Base-by-base conservation (phyloP, 1,284 basidiomycete genomes). In the Butyriboletus appendiculatus region DNA sequence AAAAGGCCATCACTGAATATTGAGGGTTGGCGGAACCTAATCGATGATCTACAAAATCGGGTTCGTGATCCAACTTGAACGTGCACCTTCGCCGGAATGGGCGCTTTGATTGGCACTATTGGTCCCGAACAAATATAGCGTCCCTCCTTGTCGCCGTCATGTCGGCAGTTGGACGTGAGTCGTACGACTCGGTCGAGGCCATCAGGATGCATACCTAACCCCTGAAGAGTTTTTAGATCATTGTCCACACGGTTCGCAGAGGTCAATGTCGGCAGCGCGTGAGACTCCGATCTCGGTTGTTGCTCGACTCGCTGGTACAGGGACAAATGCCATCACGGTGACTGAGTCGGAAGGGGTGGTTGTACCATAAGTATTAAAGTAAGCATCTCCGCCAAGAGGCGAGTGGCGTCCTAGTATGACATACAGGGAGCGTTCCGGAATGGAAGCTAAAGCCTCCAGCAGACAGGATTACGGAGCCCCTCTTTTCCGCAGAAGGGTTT, bases 181-280 rank as follows among this genome's bases (percentile, higher is more conserved):
- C 28, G 22, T 42, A 26, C 26, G 16, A 11, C 28, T 28, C 28
- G 28, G 12, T 26, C 26, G 26, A 24, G 26, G 26, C 9, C 26
- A 26, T 26, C 32, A 18, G 15, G 11, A 16, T 12, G n/a, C 30
- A 35, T 39, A 37, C n/a, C 14, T 37, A 32, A n/a, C 47, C 47
- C 54, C 45, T 59, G 33, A 55, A 37, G 16, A 20, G 34, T 20
- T 20, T 20, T n/a, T 20, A 24, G 34, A 60, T 20, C 20, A 28
- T 16, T 34, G 22, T 49, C 40, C 30, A 11, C 24, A 45, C 20
- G 33, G 3, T 40, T 28, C 34, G 14, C 33, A 32, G 16, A 28
- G 16, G 48, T 32, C 43, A 8, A 47, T 66, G 50, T 64, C 62
- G 62, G 62, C 65, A 66, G 34, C 41, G 42, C 59, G 65, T 68